Evolutionary conservation across 2,329 filamentous ascomycete genomes (phyloP).

Genomic region (Arachnopeziza araneosa): DNA sequence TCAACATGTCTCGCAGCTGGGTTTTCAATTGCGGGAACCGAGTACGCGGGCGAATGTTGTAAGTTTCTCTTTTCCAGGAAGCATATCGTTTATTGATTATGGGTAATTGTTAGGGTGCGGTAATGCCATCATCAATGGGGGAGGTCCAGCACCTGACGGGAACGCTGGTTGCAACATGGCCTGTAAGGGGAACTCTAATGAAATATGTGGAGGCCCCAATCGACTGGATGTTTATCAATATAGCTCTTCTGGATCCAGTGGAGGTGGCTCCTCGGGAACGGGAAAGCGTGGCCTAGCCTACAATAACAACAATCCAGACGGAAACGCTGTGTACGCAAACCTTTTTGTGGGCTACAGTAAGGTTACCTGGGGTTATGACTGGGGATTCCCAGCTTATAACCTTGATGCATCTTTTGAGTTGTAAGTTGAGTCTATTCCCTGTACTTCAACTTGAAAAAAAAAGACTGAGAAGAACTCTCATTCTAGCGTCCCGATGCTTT

Average conservation of each 20-base stretch:
- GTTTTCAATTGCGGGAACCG: slow-evolving; percentile 41
- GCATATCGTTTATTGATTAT: neutral
- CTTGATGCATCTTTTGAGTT: slow-evolving; percentile 39
- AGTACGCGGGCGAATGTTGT: slow-evolving; percentile 39
- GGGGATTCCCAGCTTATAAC: slow-evolving; percentile 43
- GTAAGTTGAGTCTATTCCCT: slow-evolving; percentile 2
- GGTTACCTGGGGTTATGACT: slow-evolving; percentile 62
- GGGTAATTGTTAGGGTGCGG: slow-evolving; percentile 17
- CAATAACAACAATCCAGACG: slow-evolving; percentile 43
- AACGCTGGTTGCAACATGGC: slow-evolving; percentile 22
- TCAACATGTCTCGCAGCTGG: slow-evolving; percentile 18
- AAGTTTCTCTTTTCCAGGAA: slow-evolving; percentile 23
- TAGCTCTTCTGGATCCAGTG: neutral
- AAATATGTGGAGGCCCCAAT: slow-evolving; percentile 32
- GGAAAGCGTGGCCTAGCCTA: slow-evolving; percentile 67
- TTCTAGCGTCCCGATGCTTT: slow-evolving; percentile 55
- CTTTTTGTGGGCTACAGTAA: slow-evolving; percentile 40
- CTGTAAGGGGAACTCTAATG: slow-evolving; percentile 26
- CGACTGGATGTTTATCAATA: slow-evolving; percentile 13
- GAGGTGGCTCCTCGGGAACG: too few relatives aligned
- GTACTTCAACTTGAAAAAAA: neutral
- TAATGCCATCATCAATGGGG: slow-evolving; percentile 13
- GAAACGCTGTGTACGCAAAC: slow-evolving; percentile 20
- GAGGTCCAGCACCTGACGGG: slow-evolving; percentile 6
- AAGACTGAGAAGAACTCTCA: too few relatives aligned